Evolutionary conservation across 2,329 filamentous ascomycete genomes (phyloP), one percentile per base, ranked within the genome.

Genomic region (Pseudogymnoascus sp.): DNA sequence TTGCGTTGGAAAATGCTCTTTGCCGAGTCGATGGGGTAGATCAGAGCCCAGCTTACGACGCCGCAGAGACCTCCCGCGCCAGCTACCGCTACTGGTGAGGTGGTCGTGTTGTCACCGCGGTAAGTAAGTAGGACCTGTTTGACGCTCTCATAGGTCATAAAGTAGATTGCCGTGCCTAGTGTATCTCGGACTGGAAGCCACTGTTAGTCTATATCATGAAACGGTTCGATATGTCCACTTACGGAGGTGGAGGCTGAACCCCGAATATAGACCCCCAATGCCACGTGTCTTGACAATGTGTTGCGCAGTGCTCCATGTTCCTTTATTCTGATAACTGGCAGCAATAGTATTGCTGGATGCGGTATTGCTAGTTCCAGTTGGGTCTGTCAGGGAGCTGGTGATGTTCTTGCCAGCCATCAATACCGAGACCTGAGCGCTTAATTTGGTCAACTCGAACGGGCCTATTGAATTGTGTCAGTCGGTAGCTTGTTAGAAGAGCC

Each of bases 1-100:
- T 92, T 91, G 56, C 90, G 86, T 73, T 96, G 91, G 72, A 93
- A 96, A 64, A 91, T 89, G 70, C 88, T 91, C 77, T 95, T 95
- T 60, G 89, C 89, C 6, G 89, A 91, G 74, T 95, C 90, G 67
- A 93, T 89, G 3, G 86, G 86, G 72, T 75, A 75, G 33, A 74
- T 73, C 73, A 88, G 73, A 56, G 89, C 89, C 90, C 90, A 95
- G 68, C 89, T 93, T 59, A 93, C 87, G 65, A 95, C 85, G 2
- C 91, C 91, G 73, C 91, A 95, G 62, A 93, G 78, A 24, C 89
- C 91, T 62, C 91, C 91, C 19, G 91, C 89, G 59, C 88, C 80
- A 12, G 93, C 84, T 33, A 95, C 90, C 14, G 90, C 88, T 62
- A 90, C 74, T n/a, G 90, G 89, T 70, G 89, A 89, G 59, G 89